A percentile compares a stretch with the other conserved stretches of the same genome.
Conservation (phyloP, 2,329 filamentous ascomycete genomes). For the Hymenoscyphus fraxineus region DNA sequence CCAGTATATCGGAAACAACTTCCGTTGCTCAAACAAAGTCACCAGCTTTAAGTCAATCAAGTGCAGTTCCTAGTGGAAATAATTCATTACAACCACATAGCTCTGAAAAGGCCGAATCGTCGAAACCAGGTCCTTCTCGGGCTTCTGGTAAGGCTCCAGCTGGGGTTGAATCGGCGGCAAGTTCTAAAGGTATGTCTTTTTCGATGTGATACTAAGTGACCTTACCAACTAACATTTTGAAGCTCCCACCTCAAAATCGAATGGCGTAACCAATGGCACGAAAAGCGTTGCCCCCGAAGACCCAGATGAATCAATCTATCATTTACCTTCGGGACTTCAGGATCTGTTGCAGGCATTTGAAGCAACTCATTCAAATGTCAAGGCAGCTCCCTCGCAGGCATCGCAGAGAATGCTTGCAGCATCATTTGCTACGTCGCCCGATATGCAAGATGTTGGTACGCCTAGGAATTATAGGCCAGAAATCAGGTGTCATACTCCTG, state of each 20-base stretch:
- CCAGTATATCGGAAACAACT: slow-evolving; percentile 38
- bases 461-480: slow-evolving; percentile 82
- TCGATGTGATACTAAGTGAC: slow-evolving; percentile 7
- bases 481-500: slow-evolving; percentile 70
- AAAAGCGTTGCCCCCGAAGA: slow-evolving; percentile 38
- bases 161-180: slow-evolving; percentile 41
- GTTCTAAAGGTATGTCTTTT: slow-evolving; percentile 42
- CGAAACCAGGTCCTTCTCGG: slow-evolving; percentile 26
- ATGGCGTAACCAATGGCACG: slow-evolving; percentile 50
- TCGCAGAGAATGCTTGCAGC: slow-evolving; percentile 71
- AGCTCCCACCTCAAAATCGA: slow-evolving; percentile 40
- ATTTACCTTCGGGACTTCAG: slow-evolving; percentile 81
- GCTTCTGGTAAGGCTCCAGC: slow-evolving; percentile 34
- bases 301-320: slow-evolving; percentile 80
- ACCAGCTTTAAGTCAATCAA: slow-evolving; percentile 45
- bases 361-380: slow-evolving; percentile 67
- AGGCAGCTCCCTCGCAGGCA: slow-evolving; percentile 49
- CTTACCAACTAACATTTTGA: slow-evolving; percentile 17
- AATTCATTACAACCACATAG: slow-evolving; percentile 45
- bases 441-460: slow-evolving; percentile 72
- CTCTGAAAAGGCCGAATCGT: slow-evolving; percentile 42
- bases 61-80: slow-evolving; percentile 39
- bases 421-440: slow-evolving; percentile 71
- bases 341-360: slow-evolving; percentile 92
- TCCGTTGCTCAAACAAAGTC: slow-evolving; percentile 46